Conservation (phyloP, 2,329 filamentous ascomycete genomes). For the Apiospora malaysiana region DNA sequence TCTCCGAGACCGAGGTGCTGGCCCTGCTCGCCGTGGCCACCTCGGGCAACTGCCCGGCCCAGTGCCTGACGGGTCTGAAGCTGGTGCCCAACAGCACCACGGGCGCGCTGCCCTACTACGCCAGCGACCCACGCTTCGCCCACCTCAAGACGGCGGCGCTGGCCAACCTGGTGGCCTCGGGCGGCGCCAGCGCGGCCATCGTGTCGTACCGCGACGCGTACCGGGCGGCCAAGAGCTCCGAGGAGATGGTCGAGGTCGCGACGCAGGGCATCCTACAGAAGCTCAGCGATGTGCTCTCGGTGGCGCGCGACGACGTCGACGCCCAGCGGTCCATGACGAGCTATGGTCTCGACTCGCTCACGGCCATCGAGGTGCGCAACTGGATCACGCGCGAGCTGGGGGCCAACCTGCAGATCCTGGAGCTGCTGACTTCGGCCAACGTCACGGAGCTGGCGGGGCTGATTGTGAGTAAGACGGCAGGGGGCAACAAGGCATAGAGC, state of each 20-base stretch:
- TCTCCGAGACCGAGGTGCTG: constrained; percentile 33
- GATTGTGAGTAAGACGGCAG: constrained; percentile 16
- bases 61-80: constrained; percentile 37
- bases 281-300: constrained; percentile 34
- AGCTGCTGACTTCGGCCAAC: constrained; percentile 57
- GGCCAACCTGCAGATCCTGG: constrained; percentile 59
- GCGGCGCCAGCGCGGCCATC: constrained; percentile 48
- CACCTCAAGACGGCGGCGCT: constrained; percentile 46
- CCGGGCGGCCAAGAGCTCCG: constrained; percentile 32
- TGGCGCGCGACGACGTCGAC: constrained; percentile 31
- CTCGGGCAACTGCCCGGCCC: constrained; percentile 40
- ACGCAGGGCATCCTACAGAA: constrained; percentile 37
- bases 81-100: constrained; percentile 46
- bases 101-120: constrained; percentile 56
- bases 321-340: constrained; percentile 30
- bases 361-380: constrained; percentile 23
- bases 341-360: constrained; percentile 18
- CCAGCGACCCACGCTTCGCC: constrained; percentile 59
- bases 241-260: constrained; percentile 28
- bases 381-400: constrained; percentile 46
- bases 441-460: constrained; percentile 21
- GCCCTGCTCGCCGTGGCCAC: constrained; percentile 33
- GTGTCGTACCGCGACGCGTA: constrained; percentile 36
- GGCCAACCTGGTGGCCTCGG: constrained; percentile 44
- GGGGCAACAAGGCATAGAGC: not conserved